These are phyloP conservation scores for Bigelowiella natans DNA, from an alignment of 78 protist genomes.

Conservation along the genomic window DNA sequence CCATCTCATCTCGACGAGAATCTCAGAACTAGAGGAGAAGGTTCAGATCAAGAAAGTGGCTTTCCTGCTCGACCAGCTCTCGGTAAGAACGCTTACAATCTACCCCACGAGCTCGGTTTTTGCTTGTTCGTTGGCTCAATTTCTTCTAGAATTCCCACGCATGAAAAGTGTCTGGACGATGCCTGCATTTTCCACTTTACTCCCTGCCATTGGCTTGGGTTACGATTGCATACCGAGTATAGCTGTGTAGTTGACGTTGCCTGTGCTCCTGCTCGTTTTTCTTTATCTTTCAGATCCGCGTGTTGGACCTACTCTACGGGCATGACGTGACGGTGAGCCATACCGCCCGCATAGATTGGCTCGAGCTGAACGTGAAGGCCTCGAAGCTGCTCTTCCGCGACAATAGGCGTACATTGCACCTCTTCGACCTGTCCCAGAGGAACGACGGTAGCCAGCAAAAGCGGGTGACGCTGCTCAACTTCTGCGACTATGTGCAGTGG, in stretches of 20 bases:
- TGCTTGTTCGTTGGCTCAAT: too few relatives aligned
- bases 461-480: constrained; percentile 53
- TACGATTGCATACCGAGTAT: too few relatives aligned
- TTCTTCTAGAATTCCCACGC: too few relatives aligned
- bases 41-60: constrained; percentile 46
- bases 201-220: too few relatives aligned
- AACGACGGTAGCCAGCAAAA: too few relatives aligned
- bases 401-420: constrained; percentile 46
- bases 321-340: constrained; percentile 49
- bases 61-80: constrained; percentile 59
- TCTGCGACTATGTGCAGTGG: constrained; percentile 71
- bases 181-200: too few relatives aligned
- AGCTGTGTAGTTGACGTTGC: too few relatives aligned
- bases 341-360: constrained; percentile 60
- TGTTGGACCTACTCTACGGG: constrained; percentile 26
- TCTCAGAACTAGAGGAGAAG: constrained; percentile 16
- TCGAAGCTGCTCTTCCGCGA: constrained; percentile 61
- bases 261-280: too few relatives aligned
- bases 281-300: background rate
- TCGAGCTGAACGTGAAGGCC: constrained; percentile 45
- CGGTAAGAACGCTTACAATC: background rate
- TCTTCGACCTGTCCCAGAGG: constrained; percentile 43
- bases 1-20: constrained; percentile 46
- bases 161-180: too few relatives aligned
- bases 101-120: too few relatives aligned